phyloP scores from a whole-genome alignment of 306 rosid genomes.

The Glycyrrhiza uralensis region DNA sequence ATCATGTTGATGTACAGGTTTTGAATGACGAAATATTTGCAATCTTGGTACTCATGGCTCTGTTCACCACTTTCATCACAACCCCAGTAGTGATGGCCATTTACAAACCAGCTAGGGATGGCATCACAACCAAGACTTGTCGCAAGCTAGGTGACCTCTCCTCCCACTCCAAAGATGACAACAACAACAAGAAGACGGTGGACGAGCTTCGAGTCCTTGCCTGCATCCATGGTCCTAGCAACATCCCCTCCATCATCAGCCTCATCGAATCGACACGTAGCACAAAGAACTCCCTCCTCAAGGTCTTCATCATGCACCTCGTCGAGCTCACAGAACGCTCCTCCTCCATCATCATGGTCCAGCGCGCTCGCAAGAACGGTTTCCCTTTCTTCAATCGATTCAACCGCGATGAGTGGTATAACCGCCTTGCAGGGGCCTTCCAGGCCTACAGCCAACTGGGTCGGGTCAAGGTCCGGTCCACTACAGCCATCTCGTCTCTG shows the following conservation, averaged over 20 bases:
- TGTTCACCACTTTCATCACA: constrained; percentile 85
- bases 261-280: constrained; percentile 61
- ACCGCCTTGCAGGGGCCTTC: constrained; percentile 53
- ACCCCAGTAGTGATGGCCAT: constrained; percentile 75
- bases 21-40: constrained; percentile 77
- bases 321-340: constrained; percentile 81
- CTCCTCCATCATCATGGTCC: constrained; percentile 71
- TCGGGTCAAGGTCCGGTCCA: constrained; percentile 55
- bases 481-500: constrained; percentile 64
- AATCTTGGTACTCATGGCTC: constrained; percentile 85
- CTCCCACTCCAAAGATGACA: not conserved
- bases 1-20: constrained; percentile 42
- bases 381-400: constrained; percentile 61
- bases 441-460: constrained; percentile 60
- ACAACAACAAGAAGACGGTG: not conserved
- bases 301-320: constrained; percentile 70
- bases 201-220: constrained; percentile 64
- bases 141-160: constrained; percentile 56
- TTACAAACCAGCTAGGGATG: constrained; percentile 64
- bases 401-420: constrained; percentile 40
- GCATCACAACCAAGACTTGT: constrained; percentile 13
- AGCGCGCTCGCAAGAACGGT: constrained; percentile 58
- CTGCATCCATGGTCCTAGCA: constrained; percentile 65
- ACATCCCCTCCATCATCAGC: constrained; percentile 48
- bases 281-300: constrained; percentile 39